These are phyloP conservation scores for Endocladia muricata DNA, from an alignment of 31 red algal genomes.

Conservation along the genomic window DNA sequence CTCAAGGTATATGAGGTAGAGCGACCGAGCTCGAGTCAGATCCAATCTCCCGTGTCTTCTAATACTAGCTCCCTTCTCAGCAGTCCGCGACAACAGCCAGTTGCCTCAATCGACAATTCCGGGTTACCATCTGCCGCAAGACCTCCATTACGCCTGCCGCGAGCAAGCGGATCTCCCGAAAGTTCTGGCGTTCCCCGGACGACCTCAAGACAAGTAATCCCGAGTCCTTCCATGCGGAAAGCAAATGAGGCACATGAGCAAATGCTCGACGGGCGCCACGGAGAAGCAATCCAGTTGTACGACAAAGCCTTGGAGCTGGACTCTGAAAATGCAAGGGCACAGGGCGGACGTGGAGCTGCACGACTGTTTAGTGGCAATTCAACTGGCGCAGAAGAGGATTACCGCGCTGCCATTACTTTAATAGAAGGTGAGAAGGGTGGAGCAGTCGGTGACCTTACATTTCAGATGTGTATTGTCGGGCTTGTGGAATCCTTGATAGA, in stretches of 20 bases:
- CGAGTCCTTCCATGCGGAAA: slow-evolving; percentile 30
- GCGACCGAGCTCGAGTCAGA: slow-evolving; percentile 14
- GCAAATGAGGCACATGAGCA: slow-evolving; percentile 33
- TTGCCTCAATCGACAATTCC: background rate
- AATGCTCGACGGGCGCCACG: slow-evolving; percentile 40
- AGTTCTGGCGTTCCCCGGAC: background rate
- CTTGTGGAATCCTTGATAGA: slow-evolving; percentile 71
- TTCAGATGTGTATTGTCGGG: slow-evolving; percentile 63
- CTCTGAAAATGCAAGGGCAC: slow-evolving; percentile 40
- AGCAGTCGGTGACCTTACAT: slow-evolving; percentile 25
- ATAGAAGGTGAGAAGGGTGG: slow-evolving; percentile 38
- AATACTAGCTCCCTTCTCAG: slow-evolving; percentile 37
- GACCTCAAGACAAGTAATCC: slow-evolving; percentile 9
- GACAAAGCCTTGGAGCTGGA: slow-evolving; percentile 41
- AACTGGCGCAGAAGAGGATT: slow-evolving; percentile 64
- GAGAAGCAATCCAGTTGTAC: slow-evolving; percentile 53
- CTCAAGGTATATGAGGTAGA: slow-evolving; percentile 34
- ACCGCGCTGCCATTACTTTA: slow-evolving; percentile 38
- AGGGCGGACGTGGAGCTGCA: slow-evolving; percentile 60
- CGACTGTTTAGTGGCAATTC: slow-evolving; percentile 53
- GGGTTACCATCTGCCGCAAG: background rate
- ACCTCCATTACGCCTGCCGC: background rate
- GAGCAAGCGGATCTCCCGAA: background rate
- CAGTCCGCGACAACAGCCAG: slow-evolving; percentile 8
- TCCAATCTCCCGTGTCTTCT: slow-evolving; percentile 60